A percentile compares a stretch with the other conserved stretches of the same genome.
These are phyloP conservation scores for Corrigiola litoralis DNA, from an alignment of 179 eudicot species.

Conservation along the genomic window DNA sequence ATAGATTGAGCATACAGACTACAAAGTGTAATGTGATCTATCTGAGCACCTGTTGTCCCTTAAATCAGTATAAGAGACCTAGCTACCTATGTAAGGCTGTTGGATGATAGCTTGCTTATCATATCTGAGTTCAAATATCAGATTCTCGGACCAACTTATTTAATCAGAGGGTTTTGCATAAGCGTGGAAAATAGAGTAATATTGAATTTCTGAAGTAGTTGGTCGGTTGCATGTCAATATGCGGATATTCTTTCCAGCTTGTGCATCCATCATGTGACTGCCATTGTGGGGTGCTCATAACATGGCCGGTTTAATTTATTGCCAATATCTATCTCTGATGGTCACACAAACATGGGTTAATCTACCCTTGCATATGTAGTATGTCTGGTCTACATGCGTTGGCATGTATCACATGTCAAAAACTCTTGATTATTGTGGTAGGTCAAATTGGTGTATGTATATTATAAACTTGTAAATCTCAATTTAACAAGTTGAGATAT, in stretches of 20 bases:
- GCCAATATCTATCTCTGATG: not conserved
- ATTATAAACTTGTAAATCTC: too few relatives aligned
- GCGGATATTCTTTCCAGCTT: conserved; percentile 4
- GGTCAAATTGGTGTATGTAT: too few relatives aligned
- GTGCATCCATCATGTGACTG: not conserved
- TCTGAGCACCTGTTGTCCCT: too few relatives aligned
- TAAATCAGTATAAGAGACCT: too few relatives aligned
- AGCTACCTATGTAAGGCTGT: not conserved
- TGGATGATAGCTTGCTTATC: not conserved
- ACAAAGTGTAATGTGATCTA: too few relatives aligned
- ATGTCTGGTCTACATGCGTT: not conserved
- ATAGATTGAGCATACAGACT: too few relatives aligned
- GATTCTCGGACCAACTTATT: too few relatives aligned
- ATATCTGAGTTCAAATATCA: not conserved
- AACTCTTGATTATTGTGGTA: not conserved
- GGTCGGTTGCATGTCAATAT: conserved; percentile 13
- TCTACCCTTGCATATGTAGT: not conserved
- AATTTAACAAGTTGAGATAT: too few relatives aligned
- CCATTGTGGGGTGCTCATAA: too few relatives aligned
- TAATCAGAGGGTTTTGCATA: not conserved
- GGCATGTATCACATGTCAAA: not conserved
- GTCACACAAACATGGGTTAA: not conserved
- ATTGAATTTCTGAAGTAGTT: conserved; percentile 12
- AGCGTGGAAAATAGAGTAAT: not conserved
- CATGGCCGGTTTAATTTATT: not conserved